Conservation (phyloP, 2,329 filamentous ascomycete species). For the Xylaria digitata region DNA sequence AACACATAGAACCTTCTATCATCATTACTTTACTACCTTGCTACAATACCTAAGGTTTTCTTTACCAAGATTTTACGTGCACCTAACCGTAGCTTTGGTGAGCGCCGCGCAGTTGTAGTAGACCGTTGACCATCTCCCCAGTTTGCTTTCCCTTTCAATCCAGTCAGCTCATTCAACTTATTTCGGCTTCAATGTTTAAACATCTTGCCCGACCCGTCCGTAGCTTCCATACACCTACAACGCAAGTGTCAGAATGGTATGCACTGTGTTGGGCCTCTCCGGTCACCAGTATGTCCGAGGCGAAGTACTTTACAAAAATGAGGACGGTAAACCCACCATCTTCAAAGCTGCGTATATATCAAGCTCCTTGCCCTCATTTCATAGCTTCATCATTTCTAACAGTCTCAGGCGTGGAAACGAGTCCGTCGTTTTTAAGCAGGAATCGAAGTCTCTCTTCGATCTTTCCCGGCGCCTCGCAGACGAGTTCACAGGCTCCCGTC, state of each 20-base stretch:
- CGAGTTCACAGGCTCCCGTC: conserved; percentile 48
- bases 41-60: no score
- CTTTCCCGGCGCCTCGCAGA: conserved; percentile 48
- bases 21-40: no score
- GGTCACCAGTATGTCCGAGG: conserved; percentile 51
- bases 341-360: conserved; percentile 52
- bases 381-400: conserved; percentile 30
- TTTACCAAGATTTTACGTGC: no score
- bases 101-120: no score
- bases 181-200: no score
- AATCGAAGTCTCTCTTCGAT: conserved; percentile 49
- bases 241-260: conserved; percentile 49
- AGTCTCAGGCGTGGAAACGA: conserved; percentile 47
- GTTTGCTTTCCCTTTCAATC: no score
- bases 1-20: no score
- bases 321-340: conserved; percentile 44
- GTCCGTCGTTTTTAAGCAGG: conserved; percentile 51
- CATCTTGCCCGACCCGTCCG: no score
- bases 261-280: conserved; percentile 50
- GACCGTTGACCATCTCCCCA: no score
- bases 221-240: no score
- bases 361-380: conserved; percentile 35
- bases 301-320: conserved; percentile 47
- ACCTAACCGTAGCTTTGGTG: no score
- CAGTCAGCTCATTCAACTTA: no score